Evolutionary conservation across 2,329 filamentous ascomycete species (phyloP).

Genomic region (Fusarium dimerum): DNA sequence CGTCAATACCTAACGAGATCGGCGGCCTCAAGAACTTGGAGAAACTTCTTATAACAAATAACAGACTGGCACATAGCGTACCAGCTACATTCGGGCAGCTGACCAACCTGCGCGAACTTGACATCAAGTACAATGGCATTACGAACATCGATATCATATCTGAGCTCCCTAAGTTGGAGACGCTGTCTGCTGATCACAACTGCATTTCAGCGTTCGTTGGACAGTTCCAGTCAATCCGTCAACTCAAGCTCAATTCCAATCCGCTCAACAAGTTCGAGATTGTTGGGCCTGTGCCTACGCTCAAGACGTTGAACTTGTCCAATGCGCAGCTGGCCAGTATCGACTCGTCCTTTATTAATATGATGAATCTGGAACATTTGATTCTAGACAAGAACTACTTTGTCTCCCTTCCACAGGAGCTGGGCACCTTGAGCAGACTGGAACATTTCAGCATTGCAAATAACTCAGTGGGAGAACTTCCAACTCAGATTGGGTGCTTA

Average conservation of each 20-base stretch:
- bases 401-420: constrained; percentile 80
- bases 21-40: constrained; percentile 79
- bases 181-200: constrained; percentile 89
- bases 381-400: constrained; percentile 96
- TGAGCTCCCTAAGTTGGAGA: constrained; percentile 81
- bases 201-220: constrained; percentile 86
- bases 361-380: constrained; percentile 83
- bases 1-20: constrained; percentile 73
- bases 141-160: constrained; percentile 86
- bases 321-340: constrained; percentile 89
- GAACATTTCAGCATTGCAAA: constrained; percentile 94
- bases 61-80: constrained; percentile 76
- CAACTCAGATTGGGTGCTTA: constrained; percentile 84
- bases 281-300: constrained; percentile 70
- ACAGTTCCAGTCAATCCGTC: constrained; percentile 80
- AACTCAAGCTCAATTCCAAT: constrained; percentile 89
- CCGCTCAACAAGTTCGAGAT: constrained; percentile 94
- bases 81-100: constrained; percentile 74
- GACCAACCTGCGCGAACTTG: constrained; percentile 80
- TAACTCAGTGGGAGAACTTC: constrained; percentile 83
- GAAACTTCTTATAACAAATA: constrained; percentile 93
- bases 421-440: constrained; percentile 78
- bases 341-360: constrained; percentile 83
- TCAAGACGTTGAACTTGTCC: constrained; percentile 86
- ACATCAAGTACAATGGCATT: constrained; percentile 91